Evolutionary conservation across 2,329 filamentous ascomycete species (phyloP).

Genomic region (Fusarium brachygibbosum): DNA sequence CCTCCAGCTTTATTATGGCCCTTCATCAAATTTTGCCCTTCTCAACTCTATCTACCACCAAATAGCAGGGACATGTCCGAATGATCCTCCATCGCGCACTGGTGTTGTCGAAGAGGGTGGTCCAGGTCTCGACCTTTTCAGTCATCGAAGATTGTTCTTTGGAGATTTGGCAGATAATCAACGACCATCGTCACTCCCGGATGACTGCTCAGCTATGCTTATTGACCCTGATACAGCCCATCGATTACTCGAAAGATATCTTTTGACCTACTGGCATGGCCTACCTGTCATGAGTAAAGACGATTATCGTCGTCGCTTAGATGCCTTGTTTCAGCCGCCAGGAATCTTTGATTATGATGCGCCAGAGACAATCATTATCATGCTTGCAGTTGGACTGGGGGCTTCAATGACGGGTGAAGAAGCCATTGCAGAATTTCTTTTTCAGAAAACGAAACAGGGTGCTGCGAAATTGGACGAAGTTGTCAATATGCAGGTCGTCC

Average conservation of each 20-base stretch:
- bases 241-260: slow-evolving; percentile 56
- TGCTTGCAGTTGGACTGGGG: slow-evolving; percentile 55
- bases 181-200: slow-evolving; percentile 44
- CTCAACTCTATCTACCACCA: slow-evolving; percentile 53
- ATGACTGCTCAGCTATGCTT: slow-evolving; percentile 52
- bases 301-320: slow-evolving; percentile 53
- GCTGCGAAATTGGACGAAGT: slow-evolving; percentile 57
- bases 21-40: slow-evolving; percentile 61
- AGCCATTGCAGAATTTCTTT: slow-evolving; percentile 57
- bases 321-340: slow-evolving; percentile 52
- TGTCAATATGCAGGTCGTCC: slow-evolving; percentile 60
- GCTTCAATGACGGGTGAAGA: slow-evolving; percentile 57
- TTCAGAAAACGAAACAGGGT: slow-evolving; percentile 58
- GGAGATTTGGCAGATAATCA: slow-evolving; percentile 56
- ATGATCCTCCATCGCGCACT: slow-evolving; percentile 40
- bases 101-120: slow-evolving; percentile 51
- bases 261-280: slow-evolving; percentile 58
- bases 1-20: slow-evolving; percentile 62
- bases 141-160: slow-evolving; percentile 50
- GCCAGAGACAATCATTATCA: slow-evolving; percentile 54
- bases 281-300: slow-evolving; percentile 54
- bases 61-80: slow-evolving; percentile 49
- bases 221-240: slow-evolving; percentile 56
- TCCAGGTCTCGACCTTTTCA: slow-evolving; percentile 51
- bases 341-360: slow-evolving; percentile 52